Conservation (phyloP, 2,329 filamentous ascomycete species). For the Hypocreales sp. region DNA sequence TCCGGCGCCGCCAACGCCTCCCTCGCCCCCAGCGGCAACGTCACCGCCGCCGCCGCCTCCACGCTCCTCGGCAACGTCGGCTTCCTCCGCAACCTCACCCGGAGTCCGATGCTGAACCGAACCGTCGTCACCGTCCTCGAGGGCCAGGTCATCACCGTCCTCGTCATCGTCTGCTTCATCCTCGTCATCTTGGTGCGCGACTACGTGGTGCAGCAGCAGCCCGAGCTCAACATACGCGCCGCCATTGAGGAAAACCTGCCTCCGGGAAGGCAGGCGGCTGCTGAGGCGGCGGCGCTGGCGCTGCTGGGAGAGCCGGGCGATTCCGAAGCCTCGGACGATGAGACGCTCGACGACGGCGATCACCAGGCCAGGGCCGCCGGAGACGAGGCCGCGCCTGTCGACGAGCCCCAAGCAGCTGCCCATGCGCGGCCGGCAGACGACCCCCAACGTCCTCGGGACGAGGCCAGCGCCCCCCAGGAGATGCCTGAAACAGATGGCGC, state of each 20-base stretch:
- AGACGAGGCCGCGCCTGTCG: not conserved
- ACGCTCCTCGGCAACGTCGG: conserved; percentile 40
- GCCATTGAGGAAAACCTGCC: too few relatives aligned
- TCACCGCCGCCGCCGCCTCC: conserved; percentile 7
- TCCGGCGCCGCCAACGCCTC: conserved; percentile 5
- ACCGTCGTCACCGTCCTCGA: conserved; percentile 72
- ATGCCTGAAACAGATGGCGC: too few relatives aligned
- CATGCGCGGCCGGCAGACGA: not conserved
- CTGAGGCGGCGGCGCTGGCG: conserved; percentile 8
- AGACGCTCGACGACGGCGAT: conserved; percentile 14
- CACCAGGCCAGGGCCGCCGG: conserved; percentile 2
- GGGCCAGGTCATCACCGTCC: conserved; percentile 81
- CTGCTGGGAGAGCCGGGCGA: conserved; percentile 8
- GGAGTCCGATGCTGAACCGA: conserved; percentile 58
- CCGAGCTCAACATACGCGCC: conserved; percentile 69
- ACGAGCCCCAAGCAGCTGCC: not conserved
- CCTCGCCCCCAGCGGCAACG: conserved; percentile 1
- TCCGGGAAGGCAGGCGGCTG: too few relatives aligned
- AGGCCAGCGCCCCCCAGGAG: not conserved
- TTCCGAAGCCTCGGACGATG: conserved; percentile 15
- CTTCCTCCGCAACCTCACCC: conserved; percentile 47
- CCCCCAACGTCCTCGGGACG: too few relatives aligned
- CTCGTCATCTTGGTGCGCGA: conserved; percentile 93
- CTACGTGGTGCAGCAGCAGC: conserved; percentile 97
- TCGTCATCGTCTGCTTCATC: conserved; percentile 89